Conservation (phyloP, 2,329 filamentous ascomycete genomes). For the Metarhizium brunneum region DNA sequence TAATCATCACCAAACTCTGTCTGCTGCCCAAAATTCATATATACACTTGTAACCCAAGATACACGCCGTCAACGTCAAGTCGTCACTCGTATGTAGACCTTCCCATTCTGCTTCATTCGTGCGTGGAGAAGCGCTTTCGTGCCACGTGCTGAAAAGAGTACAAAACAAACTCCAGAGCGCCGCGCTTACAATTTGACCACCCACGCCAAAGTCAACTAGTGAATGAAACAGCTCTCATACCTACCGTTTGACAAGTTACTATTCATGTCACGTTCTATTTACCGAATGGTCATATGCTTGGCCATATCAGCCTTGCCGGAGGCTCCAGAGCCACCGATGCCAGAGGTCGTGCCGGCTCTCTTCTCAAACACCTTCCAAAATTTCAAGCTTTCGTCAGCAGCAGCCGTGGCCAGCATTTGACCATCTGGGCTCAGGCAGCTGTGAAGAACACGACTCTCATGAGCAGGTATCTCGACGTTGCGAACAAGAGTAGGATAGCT, state of each 20-base stretch:
- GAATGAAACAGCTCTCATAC: slow-evolving; percentile 34
- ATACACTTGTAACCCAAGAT: not conserved
- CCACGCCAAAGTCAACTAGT: slow-evolving; percentile 25
- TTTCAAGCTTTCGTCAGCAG: slow-evolving; percentile 94
- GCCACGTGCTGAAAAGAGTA: slow-evolving; percentile 35
- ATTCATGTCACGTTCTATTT: slow-evolving; percentile 23
- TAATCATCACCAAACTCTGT: not conserved
- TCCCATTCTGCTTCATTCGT: slow-evolving; percentile 24
- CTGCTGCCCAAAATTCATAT: not conserved
- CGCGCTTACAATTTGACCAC: slow-evolving; percentile 31
- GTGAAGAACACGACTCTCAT: slow-evolving; percentile 94
- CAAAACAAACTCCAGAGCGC: slow-evolving; percentile 36
- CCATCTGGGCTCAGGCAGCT: slow-evolving; percentile 95
- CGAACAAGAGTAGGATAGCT: slow-evolving; percentile 95
- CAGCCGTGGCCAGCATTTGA: slow-evolving; percentile 93
- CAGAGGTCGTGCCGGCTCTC: slow-evolving; percentile 68
- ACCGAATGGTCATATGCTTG: slow-evolving; percentile 94
- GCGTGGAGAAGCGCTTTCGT: slow-evolving; percentile 40
- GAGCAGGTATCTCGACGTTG: slow-evolving; percentile 94
- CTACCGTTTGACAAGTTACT: slow-evolving; percentile 30
- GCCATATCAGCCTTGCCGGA: slow-evolving; percentile 75
- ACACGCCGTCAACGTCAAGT: slow-evolving; percentile 9
- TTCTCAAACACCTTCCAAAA: slow-evolving; percentile 99
- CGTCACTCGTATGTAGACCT: slow-evolving; percentile 16
- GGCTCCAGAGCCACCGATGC: slow-evolving; percentile 54